phyloP scores from a whole-genome alignment of 192 early-diverging fungal species.

The Coemansia sp. region DNA sequence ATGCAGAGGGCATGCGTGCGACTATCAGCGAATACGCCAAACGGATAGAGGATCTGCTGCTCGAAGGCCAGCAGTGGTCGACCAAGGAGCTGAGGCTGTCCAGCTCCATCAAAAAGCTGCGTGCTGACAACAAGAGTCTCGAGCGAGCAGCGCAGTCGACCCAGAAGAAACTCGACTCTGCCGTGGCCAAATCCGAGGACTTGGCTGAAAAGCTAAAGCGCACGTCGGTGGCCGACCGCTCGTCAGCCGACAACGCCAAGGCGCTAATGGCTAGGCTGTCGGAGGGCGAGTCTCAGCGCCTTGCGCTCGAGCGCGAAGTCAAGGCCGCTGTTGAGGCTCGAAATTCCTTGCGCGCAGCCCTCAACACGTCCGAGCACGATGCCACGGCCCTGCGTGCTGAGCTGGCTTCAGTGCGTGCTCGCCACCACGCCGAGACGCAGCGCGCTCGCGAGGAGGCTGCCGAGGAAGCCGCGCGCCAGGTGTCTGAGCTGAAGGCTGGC shows the following conservation, averaged over 20 bases:
- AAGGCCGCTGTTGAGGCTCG: slow-evolving; percentile 28
- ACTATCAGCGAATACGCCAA: slow-evolving; percentile 51
- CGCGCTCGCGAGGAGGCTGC: slow-evolving; percentile 24
- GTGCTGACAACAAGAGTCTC: slow-evolving; percentile 64
- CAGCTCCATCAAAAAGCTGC: slow-evolving; percentile 75
- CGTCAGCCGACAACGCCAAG: slow-evolving; percentile 28
- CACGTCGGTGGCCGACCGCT: slow-evolving; percentile 30
- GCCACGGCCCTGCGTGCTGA: slow-evolving; percentile 19
- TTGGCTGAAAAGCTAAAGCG: slow-evolving; percentile 33
- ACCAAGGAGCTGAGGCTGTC: slow-evolving; percentile 75
- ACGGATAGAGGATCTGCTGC: slow-evolving; percentile 40
- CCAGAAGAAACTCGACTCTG: slow-evolving; percentile 61
- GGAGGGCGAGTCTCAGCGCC: slow-evolving; percentile 30
- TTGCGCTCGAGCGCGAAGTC: slow-evolving; percentile 31
- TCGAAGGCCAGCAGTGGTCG: slow-evolving; percentile 75
- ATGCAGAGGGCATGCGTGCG: slow-evolving; percentile 34
- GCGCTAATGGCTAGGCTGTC: slow-evolving; percentile 23
- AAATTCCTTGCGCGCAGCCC: slow-evolving; percentile 29
- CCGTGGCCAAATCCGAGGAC: slow-evolving; percentile 54
- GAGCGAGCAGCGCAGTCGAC: slow-evolving; percentile 61
- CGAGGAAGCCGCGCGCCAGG: slow-evolving; percentile 43
- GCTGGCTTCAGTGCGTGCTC: slow-evolving; percentile 7
- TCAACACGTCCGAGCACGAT: slow-evolving; percentile 29
- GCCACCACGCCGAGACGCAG: slow-evolving; percentile 21
- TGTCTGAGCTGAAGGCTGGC: slow-evolving; percentile 19